Base-by-base conservation (phyloP, 192 early-diverging fungal genomes). In the Coemansia sp. region DNA sequence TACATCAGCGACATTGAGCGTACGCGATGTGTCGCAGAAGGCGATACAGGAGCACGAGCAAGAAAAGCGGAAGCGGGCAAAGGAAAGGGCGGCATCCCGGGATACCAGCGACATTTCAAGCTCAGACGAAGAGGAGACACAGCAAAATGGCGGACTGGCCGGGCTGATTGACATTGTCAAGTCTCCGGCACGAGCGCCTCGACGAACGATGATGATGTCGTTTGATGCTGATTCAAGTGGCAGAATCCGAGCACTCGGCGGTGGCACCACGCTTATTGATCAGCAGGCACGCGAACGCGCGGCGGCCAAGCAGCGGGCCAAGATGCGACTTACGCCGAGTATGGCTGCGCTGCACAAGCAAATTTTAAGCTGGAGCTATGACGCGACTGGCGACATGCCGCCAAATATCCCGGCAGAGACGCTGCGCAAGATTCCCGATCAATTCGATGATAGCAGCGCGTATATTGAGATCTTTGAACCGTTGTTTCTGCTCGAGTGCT, bases 381-480 rank as follows among this genome's bases (percentile, higher is more conserved):
- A 80, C 2, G 56, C 66, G 4, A 47, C 60, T 6, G 86, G 82
- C 16, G 82, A 88, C 16, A 61, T 77, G 14, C 88, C 89, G 18
- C 86, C 84, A 0, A 69, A 78, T 27, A 45, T 72, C 11, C 11
- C 27, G 12, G 11, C 16, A 5, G 30, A 65, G 5, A 30, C 55
- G 21, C 71, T 85, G 38, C 31, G 48, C 1, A 56, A 40, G 7
- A 84, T 98, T 6, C 85, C 86, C 0, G 71, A 85, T 23, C 58
- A 18, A 10, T 98, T 93, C 57, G 54, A 75, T 2, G 65, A 72
- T 19, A 68, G 75, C 6, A 60, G 75, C 23, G 70, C 87, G 40
- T 98, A 97, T 61, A 63, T 63, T 2, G 48, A 51, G 18, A 67
- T 79, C 4, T 89, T 97, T 69, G 92, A 94, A 67, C 94, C 93